These are phyloP conservation scores for Fusarium nisikadoi DNA, from an alignment of 2,329 filamentous ascomycete genomes.

Conservation along the genomic window DNA sequence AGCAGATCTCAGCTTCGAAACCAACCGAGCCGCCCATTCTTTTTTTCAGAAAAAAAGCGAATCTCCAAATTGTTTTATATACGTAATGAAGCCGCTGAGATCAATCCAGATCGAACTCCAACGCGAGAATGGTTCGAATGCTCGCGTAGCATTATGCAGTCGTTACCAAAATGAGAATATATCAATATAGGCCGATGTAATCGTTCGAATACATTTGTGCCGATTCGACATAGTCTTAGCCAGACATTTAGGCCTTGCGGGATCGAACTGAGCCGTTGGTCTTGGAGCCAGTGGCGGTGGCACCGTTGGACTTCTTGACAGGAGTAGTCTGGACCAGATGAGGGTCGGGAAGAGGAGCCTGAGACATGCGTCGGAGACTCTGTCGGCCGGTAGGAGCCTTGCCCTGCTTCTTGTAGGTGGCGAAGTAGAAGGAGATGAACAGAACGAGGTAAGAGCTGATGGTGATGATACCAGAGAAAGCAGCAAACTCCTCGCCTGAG, in stretches of 20 bases:
- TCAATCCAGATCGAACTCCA: slow-evolving; percentile 36
- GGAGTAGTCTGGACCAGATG: slow-evolving; percentile 66
- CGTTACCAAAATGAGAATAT: slow-evolving; percentile 5
- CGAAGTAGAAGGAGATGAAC: slow-evolving; percentile 99
- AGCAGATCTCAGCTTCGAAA: slow-evolving; percentile 22
- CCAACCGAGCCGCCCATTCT: slow-evolving; percentile 28
- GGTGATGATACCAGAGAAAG: slow-evolving; percentile 90
- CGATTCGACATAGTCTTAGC: background rate
- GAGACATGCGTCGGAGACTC: slow-evolving; percentile 72
- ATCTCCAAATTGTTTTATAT: slow-evolving; percentile 44
- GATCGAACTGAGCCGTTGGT: slow-evolving; percentile 73
- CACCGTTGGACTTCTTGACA: slow-evolving; percentile 58
- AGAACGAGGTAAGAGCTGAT: slow-evolving; percentile 95
- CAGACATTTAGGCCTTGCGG: slow-evolving; percentile 67
- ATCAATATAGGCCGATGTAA: background rate
- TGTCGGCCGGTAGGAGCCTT: slow-evolving; percentile 86
- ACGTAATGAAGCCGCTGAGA: slow-evolving; percentile 36
- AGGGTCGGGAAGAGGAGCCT: slow-evolving; percentile 81
- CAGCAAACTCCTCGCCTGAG: slow-evolving; percentile 96
- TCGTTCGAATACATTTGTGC: background rate
- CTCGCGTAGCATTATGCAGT: slow-evolving; percentile 17
- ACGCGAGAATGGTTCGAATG: slow-evolving; percentile 18
- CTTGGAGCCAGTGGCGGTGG: slow-evolving; percentile 65
- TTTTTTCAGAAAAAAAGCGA: slow-evolving; percentile 26
- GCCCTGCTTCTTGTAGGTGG: slow-evolving; percentile 90